Evolutionary conservation across 768 basidiomycete genomes (phyloP).

Genomic region (Nidularia pulvinata): DNA sequence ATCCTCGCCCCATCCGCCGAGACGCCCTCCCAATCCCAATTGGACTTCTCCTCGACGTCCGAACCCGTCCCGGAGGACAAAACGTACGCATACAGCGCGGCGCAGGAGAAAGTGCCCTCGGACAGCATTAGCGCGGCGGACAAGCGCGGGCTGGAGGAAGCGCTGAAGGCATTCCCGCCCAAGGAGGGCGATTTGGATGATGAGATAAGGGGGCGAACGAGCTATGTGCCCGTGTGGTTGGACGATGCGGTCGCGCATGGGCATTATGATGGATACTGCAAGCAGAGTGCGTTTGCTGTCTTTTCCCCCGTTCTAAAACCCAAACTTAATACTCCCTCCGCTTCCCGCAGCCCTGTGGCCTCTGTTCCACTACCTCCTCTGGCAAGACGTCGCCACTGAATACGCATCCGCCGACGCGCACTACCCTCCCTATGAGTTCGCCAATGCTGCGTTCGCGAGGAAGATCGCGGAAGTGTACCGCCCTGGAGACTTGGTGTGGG

Average conservation of each 20-base stretch:
- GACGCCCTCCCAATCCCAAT: too few species aligned
- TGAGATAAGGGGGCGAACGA: slow-evolving; percentile 59
- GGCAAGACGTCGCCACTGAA: slow-evolving; percentile 94
- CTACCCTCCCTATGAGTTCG: slow-evolving; percentile 80
- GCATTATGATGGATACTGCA: slow-evolving; percentile 98
- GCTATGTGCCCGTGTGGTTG: slow-evolving; percentile 90
- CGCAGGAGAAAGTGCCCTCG: too few species aligned
- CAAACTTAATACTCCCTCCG: background rate
- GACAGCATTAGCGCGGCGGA: slow-evolving; percentile 60
- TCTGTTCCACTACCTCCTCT: slow-evolving; percentile 96
- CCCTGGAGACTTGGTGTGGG: slow-evolving; percentile 92
- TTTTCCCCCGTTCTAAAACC: background rate
- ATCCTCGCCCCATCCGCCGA: slow-evolving; percentile 26
- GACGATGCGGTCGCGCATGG: slow-evolving; percentile 89
- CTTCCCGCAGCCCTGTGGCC: slow-evolving; percentile 90
- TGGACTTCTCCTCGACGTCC: background rate
- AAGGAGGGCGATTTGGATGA: slow-evolving; percentile 58
- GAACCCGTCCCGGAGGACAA: too few species aligned
- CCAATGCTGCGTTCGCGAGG: slow-evolving; percentile 83
- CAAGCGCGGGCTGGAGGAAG: slow-evolving; percentile 61
- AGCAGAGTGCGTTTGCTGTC: slow-evolving; percentile 70
- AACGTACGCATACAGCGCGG: too few species aligned
- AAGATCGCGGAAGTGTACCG: slow-evolving; percentile 73
- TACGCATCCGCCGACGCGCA: slow-evolving; percentile 83
- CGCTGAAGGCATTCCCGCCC: slow-evolving; percentile 59